Percentiles rank a stretch among this genome's conserved stretches.
Conservation (phyloP, 139 green algal species). For the Chlorella sp. region DNA sequence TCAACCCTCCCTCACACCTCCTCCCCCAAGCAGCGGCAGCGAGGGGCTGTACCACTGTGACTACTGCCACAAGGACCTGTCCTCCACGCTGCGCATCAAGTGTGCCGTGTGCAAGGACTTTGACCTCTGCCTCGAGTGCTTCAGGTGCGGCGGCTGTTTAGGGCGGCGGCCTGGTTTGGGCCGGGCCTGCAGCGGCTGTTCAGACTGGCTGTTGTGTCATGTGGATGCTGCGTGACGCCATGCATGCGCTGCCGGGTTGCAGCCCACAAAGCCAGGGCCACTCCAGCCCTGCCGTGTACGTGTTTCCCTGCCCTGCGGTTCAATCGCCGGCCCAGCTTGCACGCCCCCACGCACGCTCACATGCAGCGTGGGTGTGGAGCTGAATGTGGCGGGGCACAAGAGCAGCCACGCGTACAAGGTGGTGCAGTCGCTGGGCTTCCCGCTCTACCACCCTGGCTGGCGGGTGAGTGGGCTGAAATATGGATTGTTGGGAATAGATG, state of each 20-base stretch:
- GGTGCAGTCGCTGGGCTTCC: slow-evolving; percentile 94
- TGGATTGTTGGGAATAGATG: no score
- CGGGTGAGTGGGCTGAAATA: slow-evolving; percentile 58
- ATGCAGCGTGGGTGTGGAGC: slow-evolving; percentile 17
- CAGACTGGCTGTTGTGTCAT: no score
- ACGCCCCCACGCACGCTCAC: background rate
- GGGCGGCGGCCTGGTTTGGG: background rate
- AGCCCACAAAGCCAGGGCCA: no score
- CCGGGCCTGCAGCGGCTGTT: background rate
- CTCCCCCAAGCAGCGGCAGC: slow-evolving; percentile 6
- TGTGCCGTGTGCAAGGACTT: slow-evolving; percentile 92
- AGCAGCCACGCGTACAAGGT: slow-evolving; percentile 84
- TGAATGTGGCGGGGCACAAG: slow-evolving; percentile 66
- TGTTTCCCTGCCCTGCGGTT: background rate
- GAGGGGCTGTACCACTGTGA: slow-evolving; percentile 94
- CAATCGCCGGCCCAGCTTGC: background rate
- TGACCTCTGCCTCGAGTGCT: slow-evolving; percentile 98
- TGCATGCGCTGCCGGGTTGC: background rate
- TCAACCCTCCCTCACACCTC: background rate
- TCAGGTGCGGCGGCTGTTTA: slow-evolving; percentile 57
- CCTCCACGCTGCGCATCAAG: slow-evolving; percentile 86
- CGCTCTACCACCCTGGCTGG: slow-evolving; percentile 90
- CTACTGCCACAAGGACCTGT: slow-evolving; percentile 94
- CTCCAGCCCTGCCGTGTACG: background rate
- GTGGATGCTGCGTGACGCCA: background rate